These are phyloP conservation scores for Ramichloridium luteum DNA, from an alignment of 2,329 filamentous ascomycete genomes.

Conservation along the genomic window DNA sequence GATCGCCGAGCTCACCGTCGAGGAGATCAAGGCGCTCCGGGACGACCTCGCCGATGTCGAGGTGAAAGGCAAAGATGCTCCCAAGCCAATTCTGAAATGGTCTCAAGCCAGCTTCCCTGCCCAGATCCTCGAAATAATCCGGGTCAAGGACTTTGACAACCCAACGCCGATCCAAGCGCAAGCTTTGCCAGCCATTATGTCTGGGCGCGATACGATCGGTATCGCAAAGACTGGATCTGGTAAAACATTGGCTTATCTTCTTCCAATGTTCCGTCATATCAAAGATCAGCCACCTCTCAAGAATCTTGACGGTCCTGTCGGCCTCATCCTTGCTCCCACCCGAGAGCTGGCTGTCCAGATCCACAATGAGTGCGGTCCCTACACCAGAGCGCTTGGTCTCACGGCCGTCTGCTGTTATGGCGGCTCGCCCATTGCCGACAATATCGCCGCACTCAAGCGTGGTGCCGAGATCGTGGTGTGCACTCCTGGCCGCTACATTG, in stretches of 20 bases:
- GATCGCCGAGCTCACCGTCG: conserved; percentile 68
- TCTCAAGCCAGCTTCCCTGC: conserved; percentile 85
- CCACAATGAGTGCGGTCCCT: conserved; percentile 86
- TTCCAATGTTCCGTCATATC: conserved; percentile 97
- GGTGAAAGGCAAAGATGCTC: conserved; percentile 74
- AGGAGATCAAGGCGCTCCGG: conserved; percentile 68
- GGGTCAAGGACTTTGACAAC: conserved; percentile 67
- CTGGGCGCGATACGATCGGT: conserved; percentile 85
- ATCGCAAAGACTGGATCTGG: conserved; percentile 96
- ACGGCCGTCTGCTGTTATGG: conserved; percentile 88
- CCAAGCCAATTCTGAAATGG: conserved; percentile 92
- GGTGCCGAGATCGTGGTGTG: conserved; percentile 92
- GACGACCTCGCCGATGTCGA: conserved; percentile 92
- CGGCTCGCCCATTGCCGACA: conserved; percentile 89
- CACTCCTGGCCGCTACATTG: conserved; percentile 90
- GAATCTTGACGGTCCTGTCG: conserved; percentile 75
- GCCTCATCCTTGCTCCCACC: conserved; percentile 84
- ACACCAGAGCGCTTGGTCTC: conserved; percentile 73
- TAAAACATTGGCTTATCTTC: conserved; percentile 88
- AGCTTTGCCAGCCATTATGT: conserved; percentile 90
- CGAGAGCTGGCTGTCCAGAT: conserved; percentile 91
- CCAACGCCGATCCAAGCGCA: conserved; percentile 93
- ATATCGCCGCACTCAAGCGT: conserved; percentile 91
- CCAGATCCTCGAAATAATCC: conserved; percentile 76
- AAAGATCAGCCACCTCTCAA: conserved; percentile 79